These are phyloP conservation scores for Tausonia pullulans DNA, from an alignment of 1,284 basidiomycete species.

Conservation along the genomic window DNA sequence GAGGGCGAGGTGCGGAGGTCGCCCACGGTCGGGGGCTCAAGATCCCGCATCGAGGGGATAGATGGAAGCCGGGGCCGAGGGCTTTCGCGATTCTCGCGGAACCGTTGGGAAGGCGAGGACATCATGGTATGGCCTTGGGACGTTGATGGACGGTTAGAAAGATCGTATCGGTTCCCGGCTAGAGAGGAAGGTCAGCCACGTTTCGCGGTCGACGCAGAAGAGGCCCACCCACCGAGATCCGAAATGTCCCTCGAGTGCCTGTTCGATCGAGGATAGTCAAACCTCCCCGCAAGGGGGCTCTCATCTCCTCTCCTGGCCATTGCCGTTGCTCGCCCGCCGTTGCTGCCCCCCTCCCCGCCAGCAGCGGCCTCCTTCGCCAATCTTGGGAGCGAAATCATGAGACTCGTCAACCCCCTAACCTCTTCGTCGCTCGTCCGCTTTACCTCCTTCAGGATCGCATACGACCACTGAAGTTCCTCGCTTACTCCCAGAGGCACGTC, in stretches of 20 bases:
- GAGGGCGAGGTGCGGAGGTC: too few relatives aligned
- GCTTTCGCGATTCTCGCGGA: too few relatives aligned
- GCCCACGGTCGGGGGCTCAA: too few relatives aligned
- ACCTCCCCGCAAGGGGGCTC: neutral
- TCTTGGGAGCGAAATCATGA: neutral
- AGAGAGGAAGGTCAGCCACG: neutral
- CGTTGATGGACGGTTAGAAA: neutral
- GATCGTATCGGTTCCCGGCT: neutral
- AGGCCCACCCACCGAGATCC: neutral
- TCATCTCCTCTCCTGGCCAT: neutral
- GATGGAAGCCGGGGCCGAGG: too few relatives aligned
- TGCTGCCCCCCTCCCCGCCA: neutral
- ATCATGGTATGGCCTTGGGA: neutral
- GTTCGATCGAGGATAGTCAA: too few relatives aligned
- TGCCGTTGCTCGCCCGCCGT: neutral
- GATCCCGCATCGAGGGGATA: too few relatives aligned
- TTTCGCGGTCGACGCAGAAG: neutral
- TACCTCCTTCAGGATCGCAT: neutral
- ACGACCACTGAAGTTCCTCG: too few relatives aligned
- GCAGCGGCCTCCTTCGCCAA: neutral
- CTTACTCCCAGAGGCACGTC: neutral
- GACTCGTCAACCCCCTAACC: neutral
- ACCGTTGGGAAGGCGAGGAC: neutral
- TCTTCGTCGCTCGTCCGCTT: neutral
- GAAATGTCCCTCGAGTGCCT: neutral